These are phyloP conservation scores for Fraxinus platypoda DNA, from an alignment of 305 asterid species.

Conservation along the genomic window DNA sequence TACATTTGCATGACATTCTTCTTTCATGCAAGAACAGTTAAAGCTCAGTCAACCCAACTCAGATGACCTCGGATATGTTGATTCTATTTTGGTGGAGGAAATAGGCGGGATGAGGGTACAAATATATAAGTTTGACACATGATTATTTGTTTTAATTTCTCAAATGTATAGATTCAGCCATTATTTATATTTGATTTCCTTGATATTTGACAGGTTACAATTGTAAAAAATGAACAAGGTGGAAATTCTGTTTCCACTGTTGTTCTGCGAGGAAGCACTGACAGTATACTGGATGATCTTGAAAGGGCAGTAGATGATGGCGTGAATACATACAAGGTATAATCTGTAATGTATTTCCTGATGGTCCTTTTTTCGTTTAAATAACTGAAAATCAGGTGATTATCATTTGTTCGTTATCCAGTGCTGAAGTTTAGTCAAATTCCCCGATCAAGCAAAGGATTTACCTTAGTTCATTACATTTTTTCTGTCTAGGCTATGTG, in stretches of 20 bases:
- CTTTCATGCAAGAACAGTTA: slow-evolving; percentile 51
- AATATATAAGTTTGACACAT: not conserved
- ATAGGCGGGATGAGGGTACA: slow-evolving; percentile 95
- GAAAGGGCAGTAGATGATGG: slow-evolving; percentile 99
- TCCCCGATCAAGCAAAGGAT: slow-evolving; percentile 10
- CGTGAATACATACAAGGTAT: slow-evolving; percentile 88
- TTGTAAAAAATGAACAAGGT: slow-evolving; percentile 93
- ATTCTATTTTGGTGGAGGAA: slow-evolving; percentile 91
- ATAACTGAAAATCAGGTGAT: not conserved
- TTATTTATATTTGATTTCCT: slow-evolving; percentile 8
- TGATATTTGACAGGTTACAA: slow-evolving; percentile 59
- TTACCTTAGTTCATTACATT: slow-evolving; percentile 18
- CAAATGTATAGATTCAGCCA: slow-evolving; percentile 2
- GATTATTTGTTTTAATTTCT: slow-evolving; percentile 1
- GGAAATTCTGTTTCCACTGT: slow-evolving; percentile 90
- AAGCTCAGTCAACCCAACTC: slow-evolving; percentile 82
- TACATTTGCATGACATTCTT: slow-evolving; percentile 27
- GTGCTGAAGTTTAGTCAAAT: slow-evolving; percentile 2
- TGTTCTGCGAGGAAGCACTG: slow-evolving; percentile 96
- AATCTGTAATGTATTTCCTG: slow-evolving; percentile 14
- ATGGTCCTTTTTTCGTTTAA: slow-evolving; percentile 6
- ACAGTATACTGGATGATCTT: slow-evolving; percentile 94
- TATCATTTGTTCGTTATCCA: slow-evolving; percentile 9
- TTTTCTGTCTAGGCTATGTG: slow-evolving; percentile 77
- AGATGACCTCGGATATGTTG: slow-evolving; percentile 94